Conservation (phyloP, 2,329 filamentous ascomycete genomes). For the Pseudopithomyces chartarum region DNA sequence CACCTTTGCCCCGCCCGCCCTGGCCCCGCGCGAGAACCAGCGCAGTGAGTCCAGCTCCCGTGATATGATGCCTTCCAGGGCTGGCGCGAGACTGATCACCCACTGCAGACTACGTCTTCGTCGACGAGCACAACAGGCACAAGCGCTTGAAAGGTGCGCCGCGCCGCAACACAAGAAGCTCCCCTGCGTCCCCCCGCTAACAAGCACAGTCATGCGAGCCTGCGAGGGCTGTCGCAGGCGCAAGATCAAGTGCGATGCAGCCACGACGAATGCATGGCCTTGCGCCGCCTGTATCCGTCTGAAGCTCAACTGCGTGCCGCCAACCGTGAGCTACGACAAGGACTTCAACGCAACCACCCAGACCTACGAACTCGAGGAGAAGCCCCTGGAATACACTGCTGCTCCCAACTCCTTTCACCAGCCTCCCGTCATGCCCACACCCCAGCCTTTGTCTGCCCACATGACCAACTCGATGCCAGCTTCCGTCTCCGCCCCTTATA, state of each 20-base stretch:
- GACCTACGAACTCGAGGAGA: slow-evolving; percentile 48
- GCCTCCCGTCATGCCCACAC: slow-evolving; percentile 30
- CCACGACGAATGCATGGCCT: slow-evolving; percentile 96
- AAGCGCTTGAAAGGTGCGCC: slow-evolving; percentile 87
- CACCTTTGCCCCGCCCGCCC: slow-evolving; percentile 71
- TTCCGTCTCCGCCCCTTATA: slow-evolving; percentile 33
- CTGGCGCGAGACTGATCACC: slow-evolving; percentile 23
- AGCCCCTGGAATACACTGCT: slow-evolving; percentile 46
- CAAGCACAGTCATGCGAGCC: slow-evolving; percentile 81
- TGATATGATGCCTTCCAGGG: slow-evolving; percentile 2
- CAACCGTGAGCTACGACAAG: slow-evolving; percentile 77
- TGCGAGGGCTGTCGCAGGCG: slow-evolving; percentile 93
- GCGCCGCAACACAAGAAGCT: not conserved
- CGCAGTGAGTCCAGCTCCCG: slow-evolving; percentile 68
- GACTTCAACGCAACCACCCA: slow-evolving; percentile 50
- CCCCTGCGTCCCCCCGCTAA: slow-evolving; percentile 24
- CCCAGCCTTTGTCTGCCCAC: slow-evolving; percentile 34
- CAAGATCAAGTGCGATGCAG: slow-evolving; percentile 98
- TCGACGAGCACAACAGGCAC: slow-evolving; percentile 97
- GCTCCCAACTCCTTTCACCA: slow-evolving; percentile 44
- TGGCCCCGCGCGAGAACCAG: slow-evolving; percentile 74
- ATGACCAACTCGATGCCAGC: slow-evolving; percentile 35
- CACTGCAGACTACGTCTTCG: slow-evolving; percentile 96
- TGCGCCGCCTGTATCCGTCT: slow-evolving; percentile 91
- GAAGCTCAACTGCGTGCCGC: slow-evolving; percentile 91